Evolutionary conservation across 192 early-diverging fungal genomes (phyloP).

Genomic region (Coemansia sp.): DNA sequence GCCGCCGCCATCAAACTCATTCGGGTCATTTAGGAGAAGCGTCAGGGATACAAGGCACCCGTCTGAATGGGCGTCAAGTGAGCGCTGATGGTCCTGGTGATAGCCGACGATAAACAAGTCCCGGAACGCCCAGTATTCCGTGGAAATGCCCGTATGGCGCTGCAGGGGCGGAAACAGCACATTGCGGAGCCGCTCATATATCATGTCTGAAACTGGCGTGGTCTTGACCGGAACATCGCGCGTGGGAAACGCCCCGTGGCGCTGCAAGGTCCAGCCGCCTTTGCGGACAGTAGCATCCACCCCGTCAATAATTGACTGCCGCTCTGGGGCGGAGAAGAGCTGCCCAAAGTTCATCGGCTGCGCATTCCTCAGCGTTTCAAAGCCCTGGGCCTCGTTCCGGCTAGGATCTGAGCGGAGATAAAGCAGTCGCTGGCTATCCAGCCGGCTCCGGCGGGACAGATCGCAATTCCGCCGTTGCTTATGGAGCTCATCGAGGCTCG

Average conservation of each 20-base stretch:
- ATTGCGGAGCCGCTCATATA: not conserved
- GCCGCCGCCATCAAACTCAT: slow-evolving; percentile 53
- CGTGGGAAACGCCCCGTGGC: slow-evolving; percentile 53
- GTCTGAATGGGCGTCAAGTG: slow-evolving; percentile 48
- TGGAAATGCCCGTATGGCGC: slow-evolving; percentile 19
- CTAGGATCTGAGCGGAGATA: slow-evolving; percentile 18
- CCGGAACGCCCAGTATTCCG: slow-evolving; percentile 35
- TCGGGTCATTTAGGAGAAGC: slow-evolving; percentile 40
- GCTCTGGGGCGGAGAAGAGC: slow-evolving; percentile 3
- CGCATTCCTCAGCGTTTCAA: slow-evolving; percentile 3
- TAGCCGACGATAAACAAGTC: slow-evolving; percentile 51
- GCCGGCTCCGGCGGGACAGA: not conserved
- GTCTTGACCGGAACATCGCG: slow-evolving; percentile 38
- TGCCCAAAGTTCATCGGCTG: slow-evolving; percentile 30
- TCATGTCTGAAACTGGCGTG: not conserved
- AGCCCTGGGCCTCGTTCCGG: not conserved
- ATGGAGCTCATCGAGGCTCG: not conserved
- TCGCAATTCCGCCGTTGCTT: not conserved
- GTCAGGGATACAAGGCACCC: slow-evolving; percentile 54
- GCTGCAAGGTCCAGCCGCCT: slow-evolving; percentile 34
- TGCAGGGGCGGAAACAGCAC: slow-evolving; percentile 15
- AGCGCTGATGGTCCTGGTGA: slow-evolving; percentile 33
- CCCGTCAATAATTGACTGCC: slow-evolving; percentile 18
- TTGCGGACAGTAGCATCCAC: not conserved
- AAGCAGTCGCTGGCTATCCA: slow-evolving; percentile 12